Percentiles rank a stretch among this genome's conserved stretches.
phyloP scores from a whole-genome alignment of 2,329 filamentous ascomycete genomes.

The Ceratocystiopsis sp. region DNA sequence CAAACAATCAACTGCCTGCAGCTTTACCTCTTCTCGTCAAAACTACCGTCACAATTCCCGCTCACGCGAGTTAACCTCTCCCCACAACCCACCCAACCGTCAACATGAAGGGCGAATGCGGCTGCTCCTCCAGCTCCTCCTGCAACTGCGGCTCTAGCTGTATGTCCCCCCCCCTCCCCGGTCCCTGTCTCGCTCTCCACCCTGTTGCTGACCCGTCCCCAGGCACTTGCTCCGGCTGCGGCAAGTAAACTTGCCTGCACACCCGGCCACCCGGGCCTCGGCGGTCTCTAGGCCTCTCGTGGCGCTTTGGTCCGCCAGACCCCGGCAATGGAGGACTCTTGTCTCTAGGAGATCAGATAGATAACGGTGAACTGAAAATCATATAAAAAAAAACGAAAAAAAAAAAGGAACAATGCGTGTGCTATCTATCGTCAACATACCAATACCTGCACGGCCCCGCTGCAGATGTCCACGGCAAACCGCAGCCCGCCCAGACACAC shows the following conservation, averaged over 20 bases:
- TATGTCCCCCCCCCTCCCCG: slow-evolving; percentile 4
- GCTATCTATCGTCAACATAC: neutral
- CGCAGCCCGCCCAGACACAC: slow-evolving; percentile 2
- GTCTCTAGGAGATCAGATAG: neutral
- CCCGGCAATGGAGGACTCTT: no score
- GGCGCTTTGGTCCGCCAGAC: no score
- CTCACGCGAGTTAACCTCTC: slow-evolving; percentile 8
- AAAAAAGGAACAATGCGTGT: no score
- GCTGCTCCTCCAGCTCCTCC: slow-evolving; percentile 19
- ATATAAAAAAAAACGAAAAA: neutral
- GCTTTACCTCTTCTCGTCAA: no score
- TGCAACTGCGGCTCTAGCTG: slow-evolving; percentile 15
- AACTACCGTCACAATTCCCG: slow-evolving; percentile 6
- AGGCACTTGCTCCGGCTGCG: slow-evolving; percentile 20
- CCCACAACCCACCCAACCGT: slow-evolving; percentile 5
- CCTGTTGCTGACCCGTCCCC: slow-evolving; percentile 11
- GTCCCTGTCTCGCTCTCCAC: neutral
- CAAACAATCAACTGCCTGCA: no score
- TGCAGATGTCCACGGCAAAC: slow-evolving; percentile 7
- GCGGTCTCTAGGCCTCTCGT: neutral
- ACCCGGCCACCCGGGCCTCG: neutral
- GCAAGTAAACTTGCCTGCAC: slow-evolving; percentile 15
- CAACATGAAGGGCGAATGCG: slow-evolving; percentile 22
- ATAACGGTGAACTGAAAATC: neutral
- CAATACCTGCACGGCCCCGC: slow-evolving; percentile 3